Conservation (phyloP, 768 basidiomycete genomes). For the Amanita subjunquillea region DNA sequence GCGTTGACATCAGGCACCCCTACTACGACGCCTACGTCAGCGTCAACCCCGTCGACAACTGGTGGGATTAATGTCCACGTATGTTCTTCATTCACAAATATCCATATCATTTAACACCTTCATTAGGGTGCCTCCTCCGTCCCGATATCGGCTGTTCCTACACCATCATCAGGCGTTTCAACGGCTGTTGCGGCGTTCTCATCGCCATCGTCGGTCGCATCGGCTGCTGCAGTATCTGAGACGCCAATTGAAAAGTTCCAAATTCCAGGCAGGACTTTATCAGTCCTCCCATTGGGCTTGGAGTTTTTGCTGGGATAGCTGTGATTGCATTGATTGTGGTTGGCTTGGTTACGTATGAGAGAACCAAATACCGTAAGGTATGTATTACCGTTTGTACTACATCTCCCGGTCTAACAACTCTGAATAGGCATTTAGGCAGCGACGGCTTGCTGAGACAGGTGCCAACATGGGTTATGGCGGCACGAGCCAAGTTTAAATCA, state of each 20-base stretch:
- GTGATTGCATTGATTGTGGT: slow-evolving; percentile 77
- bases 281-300: slow-evolving; percentile 74
- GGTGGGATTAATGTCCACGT: neutral
- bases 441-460: slow-evolving; percentile 59
- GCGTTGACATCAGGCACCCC: too few relatives aligned
- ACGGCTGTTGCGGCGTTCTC: slow-evolving; percentile 4
- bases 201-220: slow-evolving; percentile 11
- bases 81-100: neutral
- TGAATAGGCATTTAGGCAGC: slow-evolving; percentile 59
- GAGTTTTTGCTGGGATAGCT: slow-evolving; percentile 78
- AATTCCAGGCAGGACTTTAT: slow-evolving; percentile 63
- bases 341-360: slow-evolving; percentile 78
- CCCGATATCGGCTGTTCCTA: slow-evolving; percentile 13
- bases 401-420: slow-evolving; percentile 1
- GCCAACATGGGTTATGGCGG: slow-evolving; percentile 52
- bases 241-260: slow-evolving; percentile 35
- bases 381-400: slow-evolving; percentile 12
- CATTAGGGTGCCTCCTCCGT: slow-evolving; percentile 5
- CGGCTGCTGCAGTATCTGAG: slow-evolving; percentile 23
- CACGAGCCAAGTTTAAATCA: slow-evolving; percentile 25
- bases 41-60: neutral
- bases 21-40: too few relatives aligned
- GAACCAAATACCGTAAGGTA: slow-evolving; percentile 80
- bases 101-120: neutral
- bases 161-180: neutral